A percentile compares a stretch with the other conserved stretches of the same genome.
These are phyloP conservation scores for Coemansia sp. DNA, from an alignment of 192 early-diverging fungal species.

Conservation along the genomic window DNA sequence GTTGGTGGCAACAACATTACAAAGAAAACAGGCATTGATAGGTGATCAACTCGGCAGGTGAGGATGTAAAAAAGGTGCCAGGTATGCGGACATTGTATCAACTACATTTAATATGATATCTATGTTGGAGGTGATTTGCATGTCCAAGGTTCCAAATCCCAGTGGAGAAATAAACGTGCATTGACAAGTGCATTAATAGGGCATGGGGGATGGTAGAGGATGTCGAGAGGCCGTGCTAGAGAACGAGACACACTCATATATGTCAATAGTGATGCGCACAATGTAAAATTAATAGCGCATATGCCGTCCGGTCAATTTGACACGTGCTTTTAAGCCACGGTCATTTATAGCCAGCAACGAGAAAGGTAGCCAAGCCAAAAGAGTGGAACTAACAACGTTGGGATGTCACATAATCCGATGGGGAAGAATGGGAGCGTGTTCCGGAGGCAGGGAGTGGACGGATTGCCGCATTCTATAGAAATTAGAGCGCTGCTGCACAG, in stretches of 20 bases:
- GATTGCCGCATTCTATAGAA: background rate
- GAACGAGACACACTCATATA: background rate
- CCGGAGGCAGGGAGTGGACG: background rate
- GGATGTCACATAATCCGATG: background rate
- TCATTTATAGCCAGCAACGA: background rate
- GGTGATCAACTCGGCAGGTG: background rate
- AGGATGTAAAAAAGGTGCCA: background rate
- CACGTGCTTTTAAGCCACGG: background rate
- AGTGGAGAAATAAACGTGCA: background rate
- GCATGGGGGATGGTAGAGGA: background rate
- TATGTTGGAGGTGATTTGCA: background rate
- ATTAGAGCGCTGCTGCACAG: background rate
- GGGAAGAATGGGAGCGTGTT: no score
- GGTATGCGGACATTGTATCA: background rate
- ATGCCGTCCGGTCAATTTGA: background rate
- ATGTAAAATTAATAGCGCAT: background rate
- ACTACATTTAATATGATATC: background rate
- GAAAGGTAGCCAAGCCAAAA: background rate
- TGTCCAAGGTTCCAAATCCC: background rate
- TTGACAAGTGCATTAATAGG: background rate
- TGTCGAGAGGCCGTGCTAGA: background rate
- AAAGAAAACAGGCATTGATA: background rate
- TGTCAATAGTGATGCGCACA: background rate
- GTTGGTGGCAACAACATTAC: background rate
- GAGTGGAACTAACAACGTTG: background rate